A percentile compares a stretch with the other conserved stretches of the same genome.
These are phyloP conservation scores for Entomophthora muscae DNA, from an alignment of 371 early-diverging fungal genomes.

Conservation along the genomic window DNA sequence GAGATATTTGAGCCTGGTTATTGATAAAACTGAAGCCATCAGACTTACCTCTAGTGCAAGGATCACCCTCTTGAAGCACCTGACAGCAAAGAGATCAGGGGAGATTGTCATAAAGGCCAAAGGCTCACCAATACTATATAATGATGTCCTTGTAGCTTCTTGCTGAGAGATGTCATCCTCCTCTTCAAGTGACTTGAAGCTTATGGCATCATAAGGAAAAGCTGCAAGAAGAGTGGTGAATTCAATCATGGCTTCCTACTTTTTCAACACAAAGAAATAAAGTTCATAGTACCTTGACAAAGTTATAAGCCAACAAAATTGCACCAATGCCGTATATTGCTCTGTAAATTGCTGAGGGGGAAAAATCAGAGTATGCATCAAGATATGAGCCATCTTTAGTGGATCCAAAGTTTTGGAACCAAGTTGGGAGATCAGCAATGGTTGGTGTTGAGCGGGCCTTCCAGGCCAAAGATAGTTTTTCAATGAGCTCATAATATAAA, in stretches of 20 bases:
- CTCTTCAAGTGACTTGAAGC: background rate
- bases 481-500: background rate
- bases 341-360: background rate
- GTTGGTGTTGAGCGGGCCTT: background rate
- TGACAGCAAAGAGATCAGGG: background rate
- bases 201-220: background rate
- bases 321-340: background rate
- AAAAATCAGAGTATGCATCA: background rate
- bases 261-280: background rate
- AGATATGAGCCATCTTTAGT: conserved; percentile 1
- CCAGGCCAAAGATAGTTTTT: background rate
- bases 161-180: background rate
- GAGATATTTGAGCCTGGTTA: background rate
- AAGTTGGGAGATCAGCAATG: background rate
- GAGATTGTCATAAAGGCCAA: background rate
- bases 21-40: background rate
- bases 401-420: conserved; percentile 2
- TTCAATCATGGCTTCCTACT: background rate
- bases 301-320: background rate
- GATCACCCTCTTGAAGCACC: background rate
- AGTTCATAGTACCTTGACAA: background rate
- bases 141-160: background rate
- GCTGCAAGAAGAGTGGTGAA: background rate
- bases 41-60: background rate
- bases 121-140: background rate